These are phyloP conservation scores for Inga oerstediana DNA, from an alignment of 306 rosid genomes.

Conservation along the genomic window DNA sequence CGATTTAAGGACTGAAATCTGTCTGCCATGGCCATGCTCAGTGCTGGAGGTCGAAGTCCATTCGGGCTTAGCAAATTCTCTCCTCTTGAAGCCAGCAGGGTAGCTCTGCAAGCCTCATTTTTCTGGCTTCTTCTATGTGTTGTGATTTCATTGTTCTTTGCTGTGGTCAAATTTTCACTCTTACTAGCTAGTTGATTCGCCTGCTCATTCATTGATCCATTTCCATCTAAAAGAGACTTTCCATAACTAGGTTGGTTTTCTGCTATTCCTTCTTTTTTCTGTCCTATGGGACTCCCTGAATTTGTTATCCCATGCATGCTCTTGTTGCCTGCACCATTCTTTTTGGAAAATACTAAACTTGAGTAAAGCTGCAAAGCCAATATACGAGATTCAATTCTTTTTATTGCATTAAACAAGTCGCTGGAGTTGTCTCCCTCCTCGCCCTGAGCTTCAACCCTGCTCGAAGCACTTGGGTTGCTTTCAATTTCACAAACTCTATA, in stretches of 20 bases:
- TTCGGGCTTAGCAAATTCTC: constrained; percentile 21
- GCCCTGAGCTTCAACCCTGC: constrained; percentile 30
- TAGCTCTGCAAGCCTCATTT: not conserved
- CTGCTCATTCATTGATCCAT: constrained; percentile 27
- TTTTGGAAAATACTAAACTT: constrained; percentile 17
- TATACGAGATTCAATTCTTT: constrained; percentile 65
- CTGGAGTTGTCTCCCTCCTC: constrained; percentile 45
- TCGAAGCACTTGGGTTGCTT: constrained; percentile 27
- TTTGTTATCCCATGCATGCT: constrained; percentile 10
- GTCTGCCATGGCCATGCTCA: constrained; percentile 19
- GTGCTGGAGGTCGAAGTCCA: constrained; percentile 20
- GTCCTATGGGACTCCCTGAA: constrained; percentile 8
- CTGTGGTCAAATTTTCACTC: constrained; percentile 26
- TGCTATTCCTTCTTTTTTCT: constrained; percentile 15
- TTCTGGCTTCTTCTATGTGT: not conserved
- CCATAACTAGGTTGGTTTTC: constrained; percentile 8
- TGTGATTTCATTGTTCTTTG: constrained; percentile 16
- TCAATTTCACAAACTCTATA: constrained; percentile 20
- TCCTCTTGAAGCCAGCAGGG: constrained; percentile 14
- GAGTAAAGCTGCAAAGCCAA: constrained; percentile 55
- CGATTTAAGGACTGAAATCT: constrained; percentile 39
- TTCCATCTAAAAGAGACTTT: constrained; percentile 24
- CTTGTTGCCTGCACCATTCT: constrained; percentile 23
- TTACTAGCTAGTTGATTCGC: constrained; percentile 25
- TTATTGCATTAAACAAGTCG: constrained; percentile 50